Evolutionary conservation across 2,329 filamentous ascomycete species (phyloP).

Genomic region (Xylariaceae sp.): DNA sequence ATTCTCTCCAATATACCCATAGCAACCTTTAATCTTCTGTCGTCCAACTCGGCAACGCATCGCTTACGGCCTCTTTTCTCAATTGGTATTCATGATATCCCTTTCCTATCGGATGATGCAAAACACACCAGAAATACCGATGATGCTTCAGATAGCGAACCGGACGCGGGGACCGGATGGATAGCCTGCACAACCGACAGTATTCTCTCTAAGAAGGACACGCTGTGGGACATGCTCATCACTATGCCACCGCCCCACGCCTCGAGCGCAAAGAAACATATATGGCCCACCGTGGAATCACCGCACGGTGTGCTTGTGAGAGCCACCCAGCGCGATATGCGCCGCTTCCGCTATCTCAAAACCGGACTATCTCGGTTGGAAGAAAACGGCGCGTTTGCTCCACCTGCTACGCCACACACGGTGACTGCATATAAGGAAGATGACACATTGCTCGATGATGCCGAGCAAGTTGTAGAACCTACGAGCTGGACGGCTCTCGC

Average conservation of each 20-base stretch:
- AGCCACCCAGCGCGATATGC: constrained; percentile 88
- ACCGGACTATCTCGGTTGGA: constrained; percentile 63
- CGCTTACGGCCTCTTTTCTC: constrained; percentile 87
- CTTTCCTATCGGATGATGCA: constrained; percentile 72
- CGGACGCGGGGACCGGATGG: constrained; percentile 72
- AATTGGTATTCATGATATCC: constrained; percentile 91
- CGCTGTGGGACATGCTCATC: constrained; percentile 88
- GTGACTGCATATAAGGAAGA: constrained; percentile 23
- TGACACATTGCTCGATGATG: constrained; percentile 34
- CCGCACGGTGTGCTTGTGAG: constrained; percentile 71
- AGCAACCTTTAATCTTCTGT: constrained; percentile 73
- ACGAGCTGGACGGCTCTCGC: constrained; percentile 75
- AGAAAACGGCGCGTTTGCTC: constrained; percentile 26
- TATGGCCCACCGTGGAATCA: constrained; percentile 79
- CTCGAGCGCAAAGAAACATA: constrained; percentile 62
- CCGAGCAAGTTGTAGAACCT: constrained; percentile 62
- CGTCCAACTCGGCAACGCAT: constrained; percentile 64
- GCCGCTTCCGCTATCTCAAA: constrained; percentile 75
- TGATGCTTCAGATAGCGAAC: constrained; percentile 44
- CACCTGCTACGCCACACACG: constrained; percentile 34
- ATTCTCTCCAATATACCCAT: constrained; percentile 87
- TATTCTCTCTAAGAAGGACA: constrained; percentile 84
- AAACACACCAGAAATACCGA: constrained; percentile 50
- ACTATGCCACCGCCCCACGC: constrained; percentile 74
- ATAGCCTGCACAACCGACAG: constrained; percentile 96